Percentiles rank a stretch among this genome's conserved stretches.
These are phyloP conservation scores for Corymbia calophylla DNA, from an alignment of 441 rosid genomes.

Conservation along the genomic window DNA sequence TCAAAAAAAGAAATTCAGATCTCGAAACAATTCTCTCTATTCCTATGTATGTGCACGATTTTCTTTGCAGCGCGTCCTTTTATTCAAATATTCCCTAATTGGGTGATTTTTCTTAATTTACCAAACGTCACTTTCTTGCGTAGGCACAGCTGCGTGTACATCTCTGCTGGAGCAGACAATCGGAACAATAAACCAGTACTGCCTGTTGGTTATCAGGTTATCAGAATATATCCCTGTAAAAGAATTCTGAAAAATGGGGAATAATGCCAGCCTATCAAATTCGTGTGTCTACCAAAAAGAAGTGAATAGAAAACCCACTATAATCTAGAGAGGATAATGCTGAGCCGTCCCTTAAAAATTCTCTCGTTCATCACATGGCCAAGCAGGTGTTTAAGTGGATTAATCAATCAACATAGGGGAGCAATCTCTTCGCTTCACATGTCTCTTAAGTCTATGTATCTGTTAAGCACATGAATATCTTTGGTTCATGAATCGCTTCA, in stretches of 20 bases:
- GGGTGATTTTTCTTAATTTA: background rate
- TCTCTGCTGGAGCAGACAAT: background rate
- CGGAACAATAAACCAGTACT: background rate
- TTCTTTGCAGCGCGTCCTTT: background rate
- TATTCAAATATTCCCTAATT: background rate
- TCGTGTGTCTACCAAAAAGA: background rate
- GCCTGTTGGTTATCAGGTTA: background rate
- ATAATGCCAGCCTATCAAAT: background rate
- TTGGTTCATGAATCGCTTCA: accelerated
- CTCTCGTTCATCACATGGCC: background rate
- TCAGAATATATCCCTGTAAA: background rate
- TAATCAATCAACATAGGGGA: background rate
- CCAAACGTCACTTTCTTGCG: background rate
- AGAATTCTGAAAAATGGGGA: background rate
- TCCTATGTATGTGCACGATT: background rate
- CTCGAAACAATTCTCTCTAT: background rate
- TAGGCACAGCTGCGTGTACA: background rate
- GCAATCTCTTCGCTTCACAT: background rate
- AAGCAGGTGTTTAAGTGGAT: background rate
- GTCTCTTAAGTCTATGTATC: background rate
- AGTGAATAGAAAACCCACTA: background rate
- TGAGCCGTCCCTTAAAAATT: background rate
- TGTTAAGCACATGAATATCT: background rate
- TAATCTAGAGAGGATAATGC: background rate
- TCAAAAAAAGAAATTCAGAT: background rate